These are phyloP conservation scores for Coniochaeta prunicola DNA, from an alignment of 2,329 filamentous ascomycete species.

Conservation along the genomic window DNA sequence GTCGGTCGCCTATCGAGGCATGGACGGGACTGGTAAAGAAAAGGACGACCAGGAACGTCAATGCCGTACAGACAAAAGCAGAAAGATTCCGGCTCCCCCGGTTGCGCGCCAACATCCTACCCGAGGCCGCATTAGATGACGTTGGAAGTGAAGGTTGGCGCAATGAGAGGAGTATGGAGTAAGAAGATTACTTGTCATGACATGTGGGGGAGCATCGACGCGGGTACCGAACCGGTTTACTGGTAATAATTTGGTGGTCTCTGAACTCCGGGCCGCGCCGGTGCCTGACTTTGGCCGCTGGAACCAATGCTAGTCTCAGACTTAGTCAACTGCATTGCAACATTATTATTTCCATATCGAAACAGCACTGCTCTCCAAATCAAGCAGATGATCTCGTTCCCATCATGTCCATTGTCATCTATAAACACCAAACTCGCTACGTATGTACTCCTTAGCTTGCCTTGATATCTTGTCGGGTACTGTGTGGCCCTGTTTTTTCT, in stretches of 20 bases:
- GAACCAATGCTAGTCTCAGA: no score
- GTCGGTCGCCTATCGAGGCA: constrained; percentile 75
- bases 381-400: neutral
- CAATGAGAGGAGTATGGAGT: neutral
- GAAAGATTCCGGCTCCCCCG: constrained; percentile 24
- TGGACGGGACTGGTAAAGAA: constrained; percentile 37
- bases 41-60: constrained; percentile 14
- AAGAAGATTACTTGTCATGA: no score
- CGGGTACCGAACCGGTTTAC: no score
- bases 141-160: neutral
- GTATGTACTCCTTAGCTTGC: constrained; percentile 1
- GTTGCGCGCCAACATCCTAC: neutral
- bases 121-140: neutral
- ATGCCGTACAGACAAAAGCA: constrained; percentile 17
- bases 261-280: neutral
- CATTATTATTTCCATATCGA: neutral
- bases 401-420: neutral
- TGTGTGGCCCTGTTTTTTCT: neutral
- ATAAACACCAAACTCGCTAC: neutral
- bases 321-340: no score
- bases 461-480: neutral
- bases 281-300: no score
- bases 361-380: neutral
- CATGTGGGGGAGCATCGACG: no score
- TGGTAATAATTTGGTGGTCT: neutral